Percentiles rank a stretch among this genome's conserved stretches.
Conservation (phyloP, 257 asterid genomes). For the Solanum arcanum region DNA sequence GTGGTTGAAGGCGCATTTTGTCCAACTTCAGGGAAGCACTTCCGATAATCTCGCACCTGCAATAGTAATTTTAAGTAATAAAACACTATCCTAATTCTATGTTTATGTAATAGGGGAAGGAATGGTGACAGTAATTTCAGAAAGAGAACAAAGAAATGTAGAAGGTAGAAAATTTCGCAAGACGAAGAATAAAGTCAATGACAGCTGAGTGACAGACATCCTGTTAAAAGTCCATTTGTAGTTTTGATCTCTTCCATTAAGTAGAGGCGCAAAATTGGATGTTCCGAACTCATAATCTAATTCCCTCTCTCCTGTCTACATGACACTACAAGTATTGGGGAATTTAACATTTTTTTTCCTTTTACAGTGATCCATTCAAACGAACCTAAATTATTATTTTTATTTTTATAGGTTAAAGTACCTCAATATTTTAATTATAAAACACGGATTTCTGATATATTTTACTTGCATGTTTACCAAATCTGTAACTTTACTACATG, state of each 20-base stretch:
- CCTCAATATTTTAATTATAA: not conserved
- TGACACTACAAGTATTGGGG: not conserved
- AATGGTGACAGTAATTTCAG: not conserved
- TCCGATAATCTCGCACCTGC: slow-evolving; percentile 87
- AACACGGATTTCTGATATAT: not conserved
- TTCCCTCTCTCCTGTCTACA: not conserved
- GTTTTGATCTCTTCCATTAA: not conserved
- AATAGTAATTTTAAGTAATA: not conserved
- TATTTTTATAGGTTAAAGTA: not conserved
- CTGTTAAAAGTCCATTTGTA: not conserved
- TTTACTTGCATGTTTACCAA: not conserved
- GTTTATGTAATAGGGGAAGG: not conserved
- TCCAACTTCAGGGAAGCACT: slow-evolving; percentile 52
- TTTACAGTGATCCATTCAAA: not conserved
- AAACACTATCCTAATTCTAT: not conserved
- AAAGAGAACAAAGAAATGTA: not conserved
- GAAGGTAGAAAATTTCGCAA: not conserved
- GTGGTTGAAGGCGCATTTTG: slow-evolving; percentile 22
- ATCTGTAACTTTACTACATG: not conserved
- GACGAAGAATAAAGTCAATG: not conserved
- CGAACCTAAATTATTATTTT: not conserved
- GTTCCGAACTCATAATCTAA: not conserved
- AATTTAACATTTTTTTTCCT: not conserved
- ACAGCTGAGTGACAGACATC: not conserved
- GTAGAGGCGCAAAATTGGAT: not conserved